A percentile compares a stretch with the other conserved stretches of the same genome.
Evolutionary conservation across 2,329 filamentous ascomycete genomes (phyloP).

Genomic region (Talaromyces sp.): DNA sequence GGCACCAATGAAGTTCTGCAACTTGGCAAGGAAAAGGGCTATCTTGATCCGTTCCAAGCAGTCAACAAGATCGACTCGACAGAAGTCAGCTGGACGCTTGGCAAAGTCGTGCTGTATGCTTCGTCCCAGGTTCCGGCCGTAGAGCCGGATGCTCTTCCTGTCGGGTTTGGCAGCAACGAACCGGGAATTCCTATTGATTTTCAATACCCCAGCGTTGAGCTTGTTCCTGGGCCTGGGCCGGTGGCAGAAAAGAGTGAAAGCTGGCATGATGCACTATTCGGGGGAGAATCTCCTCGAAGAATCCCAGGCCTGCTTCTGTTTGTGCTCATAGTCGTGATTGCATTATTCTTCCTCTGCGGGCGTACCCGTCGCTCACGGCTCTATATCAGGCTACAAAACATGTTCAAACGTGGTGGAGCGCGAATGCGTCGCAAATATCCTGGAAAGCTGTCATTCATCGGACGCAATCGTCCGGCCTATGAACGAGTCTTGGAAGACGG

Average conservation of each 20-base stretch:
- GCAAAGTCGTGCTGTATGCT: constrained; percentile 93
- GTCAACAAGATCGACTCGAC: constrained; percentile 86
- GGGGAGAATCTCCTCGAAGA: constrained; percentile 61
- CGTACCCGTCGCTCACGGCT: constrained; percentile 66
- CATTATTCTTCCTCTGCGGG: constrained; percentile 70
- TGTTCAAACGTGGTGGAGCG: constrained; percentile 29
- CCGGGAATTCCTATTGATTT: constrained; percentile 67
- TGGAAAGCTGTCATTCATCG: constrained; percentile 43
- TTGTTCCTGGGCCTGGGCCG: constrained; percentile 29
- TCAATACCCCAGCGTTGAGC: constrained; percentile 59
- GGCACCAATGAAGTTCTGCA: constrained; percentile 65
- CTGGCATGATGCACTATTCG: constrained; percentile 60
- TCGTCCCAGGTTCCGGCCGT: constrained; percentile 74
- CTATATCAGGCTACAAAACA: constrained; percentile 49
- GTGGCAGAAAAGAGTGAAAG: constrained; percentile 44
- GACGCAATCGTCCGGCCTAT: constrained; percentile 51
- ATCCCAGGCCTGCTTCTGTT: constrained; percentile 74
- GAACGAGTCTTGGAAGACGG: constrained; percentile 84
- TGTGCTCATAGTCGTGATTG: constrained; percentile 63
- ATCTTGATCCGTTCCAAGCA: constrained; percentile 80
- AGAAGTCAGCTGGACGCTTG: constrained; percentile 95
- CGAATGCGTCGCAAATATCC: constrained; percentile 54
- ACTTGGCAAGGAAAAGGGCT: constrained; percentile 66
- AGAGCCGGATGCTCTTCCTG: constrained; percentile 59
- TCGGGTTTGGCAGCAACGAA: constrained; percentile 90